Evolutionary conservation across 1,139 yeast genomes (phyloP).

Genomic region (Kazachstania sp.): DNA sequence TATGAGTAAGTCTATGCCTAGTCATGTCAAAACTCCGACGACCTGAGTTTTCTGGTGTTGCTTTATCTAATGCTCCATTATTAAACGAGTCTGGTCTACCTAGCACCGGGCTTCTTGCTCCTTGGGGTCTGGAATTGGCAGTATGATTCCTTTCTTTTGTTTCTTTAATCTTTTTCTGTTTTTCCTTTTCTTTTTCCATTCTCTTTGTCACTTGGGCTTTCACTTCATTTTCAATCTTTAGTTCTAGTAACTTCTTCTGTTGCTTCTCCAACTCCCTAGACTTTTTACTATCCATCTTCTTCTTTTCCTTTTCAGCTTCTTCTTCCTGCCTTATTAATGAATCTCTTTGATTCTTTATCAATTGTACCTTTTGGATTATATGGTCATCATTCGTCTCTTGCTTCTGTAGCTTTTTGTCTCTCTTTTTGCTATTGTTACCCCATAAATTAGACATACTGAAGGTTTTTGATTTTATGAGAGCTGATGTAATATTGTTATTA

Average conservation of each 20-base stretch:
- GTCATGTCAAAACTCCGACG: constrained; percentile 13
- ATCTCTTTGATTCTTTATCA: constrained; percentile 14
- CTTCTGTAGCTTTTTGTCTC: constrained; percentile 5
- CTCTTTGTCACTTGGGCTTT: constrained; percentile 17
- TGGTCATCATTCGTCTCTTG: constrained; percentile 15
- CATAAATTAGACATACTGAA: constrained; percentile 1
- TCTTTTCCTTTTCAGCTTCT: constrained; percentile 8
- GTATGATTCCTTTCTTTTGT: background rate
- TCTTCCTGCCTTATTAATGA: constrained; percentile 9
- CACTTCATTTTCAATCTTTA: constrained; percentile 21
- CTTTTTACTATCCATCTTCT: background rate
- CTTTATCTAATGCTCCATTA: background rate
- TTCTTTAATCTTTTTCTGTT: constrained; percentile 1
- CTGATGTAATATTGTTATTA: background rate
- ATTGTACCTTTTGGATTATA: constrained; percentile 18
- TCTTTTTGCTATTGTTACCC: constrained; percentile 3
- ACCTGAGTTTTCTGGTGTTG: background rate
- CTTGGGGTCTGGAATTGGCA: background rate
- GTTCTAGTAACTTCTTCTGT: constrained; percentile 18
- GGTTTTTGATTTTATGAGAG: background rate
- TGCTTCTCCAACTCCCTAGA: constrained; percentile 14
- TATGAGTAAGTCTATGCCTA: constrained; percentile 1
- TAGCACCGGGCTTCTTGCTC: background rate
- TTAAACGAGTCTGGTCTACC: background rate
- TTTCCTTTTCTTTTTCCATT: constrained; percentile 11